Evolutionary conservation across 768 basidiomycete genomes (phyloP).

Genomic region (Pleurotus citrinopileatus): DNA sequence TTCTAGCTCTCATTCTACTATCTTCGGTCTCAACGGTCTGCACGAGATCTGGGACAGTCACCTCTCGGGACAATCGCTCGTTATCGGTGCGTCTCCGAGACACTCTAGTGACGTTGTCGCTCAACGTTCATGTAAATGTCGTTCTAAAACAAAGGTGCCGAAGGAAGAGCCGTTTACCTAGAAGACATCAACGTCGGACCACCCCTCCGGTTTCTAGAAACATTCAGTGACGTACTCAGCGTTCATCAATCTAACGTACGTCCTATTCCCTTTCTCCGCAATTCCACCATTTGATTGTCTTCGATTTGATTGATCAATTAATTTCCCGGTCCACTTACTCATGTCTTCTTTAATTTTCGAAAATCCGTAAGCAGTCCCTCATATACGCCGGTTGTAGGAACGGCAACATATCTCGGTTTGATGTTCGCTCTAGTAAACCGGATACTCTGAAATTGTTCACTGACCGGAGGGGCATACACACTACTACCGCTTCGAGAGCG

Average conservation of each 20-base stretch:
- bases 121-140: neutral
- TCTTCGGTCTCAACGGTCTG: constrained; percentile 34
- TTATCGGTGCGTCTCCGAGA: constrained; percentile 43
- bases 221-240: constrained; percentile 63
- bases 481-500: constrained; percentile 21
- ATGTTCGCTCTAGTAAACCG: constrained; percentile 41
- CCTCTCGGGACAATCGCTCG: constrained; percentile 44
- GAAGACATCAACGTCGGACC: constrained; percentile 42
- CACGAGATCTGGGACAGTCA: constrained; percentile 59
- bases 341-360: neutral
- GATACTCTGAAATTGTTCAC: constrained; percentile 38
- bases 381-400: constrained; percentile 61
- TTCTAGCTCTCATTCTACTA: constrained; percentile 25
- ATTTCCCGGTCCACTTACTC: neutral
- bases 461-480: constrained; percentile 10
- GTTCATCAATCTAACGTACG: constrained; percentile 25
- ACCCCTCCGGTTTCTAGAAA: constrained; percentile 39
- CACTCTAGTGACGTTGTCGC: too few species aligned
- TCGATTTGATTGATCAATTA: too few species aligned
- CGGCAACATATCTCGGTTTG: constrained; percentile 56
- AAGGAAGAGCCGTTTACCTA: constrained; percentile 48
- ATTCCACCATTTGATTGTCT: too few species aligned
- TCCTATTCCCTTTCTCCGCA: neutral
- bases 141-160: constrained; percentile 40
- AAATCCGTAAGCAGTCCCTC: constrained; percentile 34